Base-by-base conservation (phyloP, 2,329 filamentous ascomycete species). In the Polytolypa hystricis region DNA sequence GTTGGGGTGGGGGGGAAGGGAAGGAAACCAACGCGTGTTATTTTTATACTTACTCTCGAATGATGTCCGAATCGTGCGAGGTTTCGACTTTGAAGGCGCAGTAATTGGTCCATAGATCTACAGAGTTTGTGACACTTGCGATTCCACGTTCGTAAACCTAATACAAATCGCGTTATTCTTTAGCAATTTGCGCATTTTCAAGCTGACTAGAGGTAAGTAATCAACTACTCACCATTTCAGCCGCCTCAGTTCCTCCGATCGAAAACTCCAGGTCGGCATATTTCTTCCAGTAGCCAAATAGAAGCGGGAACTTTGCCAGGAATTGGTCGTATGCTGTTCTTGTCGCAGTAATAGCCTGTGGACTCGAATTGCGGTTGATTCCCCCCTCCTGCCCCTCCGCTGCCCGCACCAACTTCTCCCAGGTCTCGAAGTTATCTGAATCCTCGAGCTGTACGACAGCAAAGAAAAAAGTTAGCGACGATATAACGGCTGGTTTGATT, bases 261-360 rank as follows among this genome's bases (percentile, higher is more conserved):
- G 86, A 86, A 65, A 98, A 98, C 56, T 98, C 91, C 45, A 93
- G 72, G 53, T 96, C 89, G 54, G 91, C 91, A 71, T 96, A 98
- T 60, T 95, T 96, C 69, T 96, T 96, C 91, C 91, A 98, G 67
- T 96, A 98, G 35, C 89, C 91, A 53, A 96, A 98, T 26, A 96
- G 76, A 8, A 96, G 73, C 2, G 91, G 91, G 47, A 95, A 98
- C 56, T 94, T 95, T 42, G 84, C 76, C 15, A 98, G 79, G 55
- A 98, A 93, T 32, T 82, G 77, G 58, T 98, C 87, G 66, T 93
- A 96, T 44, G 84, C 77, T 58, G 84, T 78, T 61, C 91, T 81
- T 38, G 86, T 81, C 8, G 85, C 80, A 14, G 85, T 79, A 50
- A 98, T 86, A 18, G 91, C 84, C 54, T 93, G 84, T 1, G 91